These are phyloP conservation scores for Macrophomina phaseolina DNA, from an alignment of 2,329 filamentous ascomycete species.

Conservation along the genomic window DNA sequence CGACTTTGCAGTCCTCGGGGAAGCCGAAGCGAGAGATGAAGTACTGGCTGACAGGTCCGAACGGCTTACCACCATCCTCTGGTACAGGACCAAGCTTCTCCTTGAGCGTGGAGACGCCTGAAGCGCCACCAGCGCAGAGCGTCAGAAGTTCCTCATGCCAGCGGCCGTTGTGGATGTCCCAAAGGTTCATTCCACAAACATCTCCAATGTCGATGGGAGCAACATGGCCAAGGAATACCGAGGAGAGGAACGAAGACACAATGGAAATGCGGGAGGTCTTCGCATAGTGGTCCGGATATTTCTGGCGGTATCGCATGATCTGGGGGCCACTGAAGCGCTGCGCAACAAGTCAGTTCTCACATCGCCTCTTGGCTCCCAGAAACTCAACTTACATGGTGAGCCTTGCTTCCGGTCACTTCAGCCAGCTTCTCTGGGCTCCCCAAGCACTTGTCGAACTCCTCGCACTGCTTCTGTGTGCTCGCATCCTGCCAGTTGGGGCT, in stretches of 20 bases:
- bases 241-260: conserved; percentile 93
- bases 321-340: conserved; percentile 97
- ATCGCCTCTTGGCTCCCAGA: background rate
- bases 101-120: conserved; percentile 69
- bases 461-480: conserved; percentile 90
- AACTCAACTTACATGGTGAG: conserved; percentile 76
- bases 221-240: conserved; percentile 81
- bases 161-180: conserved; percentile 77
- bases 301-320: conserved; percentile 84
- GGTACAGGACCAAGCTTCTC: conserved; percentile 81
- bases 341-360: conserved; percentile 29
- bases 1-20: conserved; percentile 72
- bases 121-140: conserved; percentile 73
- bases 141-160: conserved; percentile 79
- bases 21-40: conserved; percentile 83
- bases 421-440: conserved; percentile 73
- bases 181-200: conserved; percentile 95
- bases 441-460: conserved; percentile 78
- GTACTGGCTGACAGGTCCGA: conserved; percentile 79
- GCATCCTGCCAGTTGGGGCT: conserved; percentile 98
- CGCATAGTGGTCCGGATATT: conserved; percentile 80
- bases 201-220: conserved; percentile 94
- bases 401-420: conserved; percentile 83
- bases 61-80: conserved; percentile 77
- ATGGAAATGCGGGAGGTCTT: conserved; percentile 86